Percentiles rank a stretch among this genome's conserved stretches.
Evolutionary conservation across 257 asterid genomes (phyloP).

Genomic region (Solanum sejunctum): DNA sequence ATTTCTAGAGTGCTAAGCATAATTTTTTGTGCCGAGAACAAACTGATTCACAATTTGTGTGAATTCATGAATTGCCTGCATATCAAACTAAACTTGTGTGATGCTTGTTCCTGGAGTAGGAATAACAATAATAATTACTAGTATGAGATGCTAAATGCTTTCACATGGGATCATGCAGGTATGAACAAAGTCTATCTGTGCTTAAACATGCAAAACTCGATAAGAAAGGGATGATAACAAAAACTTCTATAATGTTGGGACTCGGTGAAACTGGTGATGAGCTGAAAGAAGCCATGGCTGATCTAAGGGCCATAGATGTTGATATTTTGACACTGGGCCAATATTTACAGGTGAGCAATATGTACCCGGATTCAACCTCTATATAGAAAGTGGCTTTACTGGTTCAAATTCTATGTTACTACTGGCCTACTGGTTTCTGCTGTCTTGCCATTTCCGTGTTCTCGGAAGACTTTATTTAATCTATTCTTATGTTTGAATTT

Average conservation of each 20-base stretch:
- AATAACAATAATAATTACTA: background rate
- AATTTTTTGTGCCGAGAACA: background rate
- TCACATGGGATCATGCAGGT: constrained; percentile 36
- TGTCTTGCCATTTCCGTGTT: background rate
- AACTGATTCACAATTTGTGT: background rate
- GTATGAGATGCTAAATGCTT: background rate
- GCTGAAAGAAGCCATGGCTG: constrained; percentile 81
- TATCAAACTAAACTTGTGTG: background rate
- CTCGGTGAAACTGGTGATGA: constrained; percentile 95
- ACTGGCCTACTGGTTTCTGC: background rate
- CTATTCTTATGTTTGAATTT: background rate
- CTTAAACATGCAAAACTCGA: constrained; percentile 75
- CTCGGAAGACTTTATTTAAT: background rate
- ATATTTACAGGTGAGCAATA: constrained; percentile 65
- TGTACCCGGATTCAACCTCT: background rate
- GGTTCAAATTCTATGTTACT: background rate
- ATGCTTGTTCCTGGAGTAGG: background rate
- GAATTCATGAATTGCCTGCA: background rate
- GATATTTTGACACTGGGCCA: constrained; percentile 93
- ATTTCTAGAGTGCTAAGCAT: background rate
- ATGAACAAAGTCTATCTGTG: constrained; percentile 82
- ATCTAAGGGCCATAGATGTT: constrained; percentile 78
- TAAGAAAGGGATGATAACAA: constrained; percentile 86
- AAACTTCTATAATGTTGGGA: constrained; percentile 93
- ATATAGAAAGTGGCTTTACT: background rate